phyloP scores from a whole-genome alignment of 2,329 filamentous ascomycete genomes.

The Incumbomyces delicatus region DNA sequence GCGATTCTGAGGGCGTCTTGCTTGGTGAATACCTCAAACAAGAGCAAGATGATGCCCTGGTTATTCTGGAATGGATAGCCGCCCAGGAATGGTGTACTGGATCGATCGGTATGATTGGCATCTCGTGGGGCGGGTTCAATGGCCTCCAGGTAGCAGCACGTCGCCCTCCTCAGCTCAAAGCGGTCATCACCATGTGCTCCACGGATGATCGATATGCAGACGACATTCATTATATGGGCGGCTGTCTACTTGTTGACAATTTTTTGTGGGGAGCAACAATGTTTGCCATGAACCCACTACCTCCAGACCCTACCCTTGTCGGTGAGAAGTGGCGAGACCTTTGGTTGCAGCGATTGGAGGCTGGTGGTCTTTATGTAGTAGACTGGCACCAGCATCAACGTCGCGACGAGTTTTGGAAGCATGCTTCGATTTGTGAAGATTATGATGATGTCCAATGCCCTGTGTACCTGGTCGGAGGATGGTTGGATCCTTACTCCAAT shows the following conservation, averaged over 20 bases:
- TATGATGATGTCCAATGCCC: constrained; percentile 8
- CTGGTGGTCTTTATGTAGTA: constrained; percentile 9
- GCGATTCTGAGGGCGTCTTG: constrained; percentile 9
- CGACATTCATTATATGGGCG: constrained; percentile 9
- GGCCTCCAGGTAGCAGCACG: constrained; percentile 9
- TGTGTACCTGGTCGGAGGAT: constrained; percentile 10
- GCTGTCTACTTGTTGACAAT: constrained; percentile 10
- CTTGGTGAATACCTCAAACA: constrained; percentile 10
- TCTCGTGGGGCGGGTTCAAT: constrained; percentile 10
- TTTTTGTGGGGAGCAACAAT: constrained; percentile 11
- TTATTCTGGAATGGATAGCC: constrained; percentile 7
- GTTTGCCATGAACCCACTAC: constrained; percentile 11
- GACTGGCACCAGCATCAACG: constrained; percentile 10
- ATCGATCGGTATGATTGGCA: constrained; percentile 10
- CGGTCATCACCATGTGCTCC: constrained; percentile 8
- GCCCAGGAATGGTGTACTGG: constrained; percentile 9
- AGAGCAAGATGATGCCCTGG: constrained; percentile 10
- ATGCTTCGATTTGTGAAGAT: constrained; percentile 10
- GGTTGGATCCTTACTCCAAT: constrained; percentile 10
- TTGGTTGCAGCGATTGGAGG: constrained; percentile 9
- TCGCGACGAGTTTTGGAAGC: constrained; percentile 10
- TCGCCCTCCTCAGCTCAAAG: constrained; percentile 7
- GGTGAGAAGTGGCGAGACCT: constrained; percentile 12
- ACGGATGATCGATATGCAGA: constrained; percentile 8
- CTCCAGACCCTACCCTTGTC: constrained; percentile 8